A percentile compares a stretch with the other conserved stretches of the same genome.
These are phyloP conservation scores for Fusarium kyushuense DNA, from an alignment of 2,329 filamentous ascomycete genomes.

Conservation along the genomic window DNA sequence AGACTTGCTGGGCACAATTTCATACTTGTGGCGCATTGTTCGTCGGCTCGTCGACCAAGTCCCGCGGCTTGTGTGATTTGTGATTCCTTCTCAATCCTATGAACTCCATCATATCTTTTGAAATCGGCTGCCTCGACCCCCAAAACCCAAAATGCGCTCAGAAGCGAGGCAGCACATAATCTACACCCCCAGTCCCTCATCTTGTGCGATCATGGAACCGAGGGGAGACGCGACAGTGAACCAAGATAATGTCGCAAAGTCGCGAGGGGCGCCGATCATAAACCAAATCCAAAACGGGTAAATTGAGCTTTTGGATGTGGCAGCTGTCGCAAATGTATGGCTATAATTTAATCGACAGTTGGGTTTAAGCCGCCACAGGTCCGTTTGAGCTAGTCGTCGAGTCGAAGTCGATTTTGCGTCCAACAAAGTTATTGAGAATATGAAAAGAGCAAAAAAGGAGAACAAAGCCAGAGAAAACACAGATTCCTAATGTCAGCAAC, in stretches of 20 bases:
- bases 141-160: slow-evolving; percentile 39
- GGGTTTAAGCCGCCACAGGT: slow-evolving; percentile 5
- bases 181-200: slow-evolving; percentile 44
- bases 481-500: slow-evolving; percentile 44
- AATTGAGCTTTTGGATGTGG: slow-evolving; percentile 12
- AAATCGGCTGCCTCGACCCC: slow-evolving; percentile 45
- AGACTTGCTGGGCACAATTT: slow-evolving; percentile 55
- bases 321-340: slow-evolving; percentile 17
- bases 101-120: slow-evolving; percentile 50
- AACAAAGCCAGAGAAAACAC: slow-evolving; percentile 22
- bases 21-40: slow-evolving; percentile 47
- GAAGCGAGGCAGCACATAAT: slow-evolving; percentile 35
- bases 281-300: slow-evolving; percentile 19
- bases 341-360: slow-evolving; percentile 4
- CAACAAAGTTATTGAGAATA: slow-evolving; percentile 9
- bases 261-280: slow-evolving; percentile 29
- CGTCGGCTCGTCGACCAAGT: slow-evolving; percentile 35
- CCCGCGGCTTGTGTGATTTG: slow-evolving; percentile 41
- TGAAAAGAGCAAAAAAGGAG: slow-evolving; percentile 25
- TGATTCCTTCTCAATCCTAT: slow-evolving; percentile 49
- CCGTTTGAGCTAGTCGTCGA: slow-evolving; percentile 8
- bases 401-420: slow-evolving; percentile 3
- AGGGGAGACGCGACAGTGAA: slow-evolving; percentile 24
- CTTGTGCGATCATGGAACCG: slow-evolving; percentile 33
- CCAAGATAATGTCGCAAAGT: slow-evolving; percentile 15